These are phyloP conservation scores for Naganishia albida DNA, from an alignment of 1,284 basidiomycete genomes.

Conservation along the genomic window DNA sequence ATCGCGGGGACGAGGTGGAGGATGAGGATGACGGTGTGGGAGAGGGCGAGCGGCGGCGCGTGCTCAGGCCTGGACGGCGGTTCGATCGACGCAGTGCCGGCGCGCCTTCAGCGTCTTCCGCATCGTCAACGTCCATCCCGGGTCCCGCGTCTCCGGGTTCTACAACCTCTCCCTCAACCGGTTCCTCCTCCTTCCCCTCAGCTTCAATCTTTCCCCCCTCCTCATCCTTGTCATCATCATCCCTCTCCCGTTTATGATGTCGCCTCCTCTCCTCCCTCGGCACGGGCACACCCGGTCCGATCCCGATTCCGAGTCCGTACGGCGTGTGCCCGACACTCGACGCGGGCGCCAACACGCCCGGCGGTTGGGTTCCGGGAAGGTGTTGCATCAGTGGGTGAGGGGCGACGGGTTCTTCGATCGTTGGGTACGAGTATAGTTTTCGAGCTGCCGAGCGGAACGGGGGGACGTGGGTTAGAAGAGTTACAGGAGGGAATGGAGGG, in stretches of 20 bases:
- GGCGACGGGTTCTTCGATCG: constrained; percentile 15
- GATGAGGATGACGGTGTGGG: constrained; percentile 4
- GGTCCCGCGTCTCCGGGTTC: neutral
- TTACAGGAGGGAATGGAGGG: neutral
- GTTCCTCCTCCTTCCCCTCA: neutral
- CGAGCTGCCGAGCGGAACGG: neutral
- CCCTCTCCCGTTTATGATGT: neutral
- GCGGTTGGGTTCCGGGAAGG: constrained; percentile 7
- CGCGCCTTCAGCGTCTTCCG: neutral
- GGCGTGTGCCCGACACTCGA: neutral
- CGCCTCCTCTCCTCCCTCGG: constrained; percentile 14
- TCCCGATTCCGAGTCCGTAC: constrained; percentile 16
- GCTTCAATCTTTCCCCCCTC: neutral
- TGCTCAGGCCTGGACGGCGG: constrained; percentile 13
- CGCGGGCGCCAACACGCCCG: neutral
- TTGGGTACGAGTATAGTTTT: constrained; percentile 14
- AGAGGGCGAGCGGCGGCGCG: constrained; percentile 27
- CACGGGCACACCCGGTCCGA: neutral
- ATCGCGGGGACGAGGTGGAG: neutral
- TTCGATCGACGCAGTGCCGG: constrained; percentile 29
- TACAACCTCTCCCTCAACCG: neutral
- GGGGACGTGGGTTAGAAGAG: too few relatives aligned
- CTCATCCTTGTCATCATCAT: neutral
- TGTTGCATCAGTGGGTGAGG: constrained; percentile 27
- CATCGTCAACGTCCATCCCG: constrained; percentile 2